Conservation (phyloP, 768 basidiomycete genomes). For the Boletus eberwhitei region DNA sequence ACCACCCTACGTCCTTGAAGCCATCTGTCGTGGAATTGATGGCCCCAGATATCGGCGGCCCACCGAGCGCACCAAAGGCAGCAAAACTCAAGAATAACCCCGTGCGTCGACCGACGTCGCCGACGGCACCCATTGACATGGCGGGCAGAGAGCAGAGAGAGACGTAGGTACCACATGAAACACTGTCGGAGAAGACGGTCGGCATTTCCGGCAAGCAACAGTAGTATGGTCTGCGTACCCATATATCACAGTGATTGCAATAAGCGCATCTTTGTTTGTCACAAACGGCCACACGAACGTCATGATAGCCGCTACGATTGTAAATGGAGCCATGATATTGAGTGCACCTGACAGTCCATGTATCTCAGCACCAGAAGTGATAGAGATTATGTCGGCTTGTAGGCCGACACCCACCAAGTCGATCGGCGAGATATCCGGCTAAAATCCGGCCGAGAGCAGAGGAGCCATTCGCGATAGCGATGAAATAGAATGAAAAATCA, state of each 20-base stretch:
- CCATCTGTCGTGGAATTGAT: slow-evolving; percentile 52
- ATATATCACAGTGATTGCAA: slow-evolving; percentile 60
- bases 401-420: slow-evolving; percentile 37
- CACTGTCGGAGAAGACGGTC: slow-evolving; percentile 32
- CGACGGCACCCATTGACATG: slow-evolving; percentile 55
- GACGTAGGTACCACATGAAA: slow-evolving; percentile 61
- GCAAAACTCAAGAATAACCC: slow-evolving; percentile 64
- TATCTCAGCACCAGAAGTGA: background rate
- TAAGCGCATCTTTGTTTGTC: no score
- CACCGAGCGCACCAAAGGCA: slow-evolving; percentile 60
- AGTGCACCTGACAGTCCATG: slow-evolving; percentile 51
- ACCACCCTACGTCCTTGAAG: slow-evolving; percentile 37
- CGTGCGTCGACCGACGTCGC: slow-evolving; percentile 60
- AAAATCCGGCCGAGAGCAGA: slow-evolving; percentile 59
- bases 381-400: background rate
- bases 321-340: slow-evolving; percentile 68
- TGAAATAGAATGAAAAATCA: slow-evolving; percentile 58
- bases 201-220: background rate
- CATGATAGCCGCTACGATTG: slow-evolving; percentile 48
- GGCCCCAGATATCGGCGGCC: slow-evolving; percentile 73
- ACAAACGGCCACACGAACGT: slow-evolving; percentile 29
- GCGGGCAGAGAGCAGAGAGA: slow-evolving; percentile 55
- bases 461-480: slow-evolving; percentile 65
- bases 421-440: slow-evolving; percentile 54
- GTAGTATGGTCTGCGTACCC: slow-evolving; percentile 42